A percentile compares a stretch with the other conserved stretches of the same genome.
phyloP scores from a whole-genome alignment of 805 yeast species.

The Metschnikowia dekortorum region DNA sequence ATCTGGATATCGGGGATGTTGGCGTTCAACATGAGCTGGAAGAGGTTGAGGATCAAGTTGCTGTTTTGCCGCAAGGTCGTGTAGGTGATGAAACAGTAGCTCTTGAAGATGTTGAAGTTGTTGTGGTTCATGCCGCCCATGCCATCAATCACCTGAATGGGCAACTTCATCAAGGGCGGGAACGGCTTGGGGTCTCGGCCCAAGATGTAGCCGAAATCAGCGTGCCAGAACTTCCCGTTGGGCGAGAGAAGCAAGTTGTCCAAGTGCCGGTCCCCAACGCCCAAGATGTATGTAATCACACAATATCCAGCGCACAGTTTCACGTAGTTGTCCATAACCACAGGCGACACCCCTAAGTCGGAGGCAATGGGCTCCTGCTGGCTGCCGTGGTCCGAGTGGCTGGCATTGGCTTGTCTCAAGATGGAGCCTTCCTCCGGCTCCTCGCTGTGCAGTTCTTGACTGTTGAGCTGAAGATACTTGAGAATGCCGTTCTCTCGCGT shows the following conservation, averaged over 20 bases:
- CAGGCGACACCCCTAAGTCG: slow-evolving; percentile 48
- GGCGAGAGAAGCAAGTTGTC: slow-evolving; percentile 81
- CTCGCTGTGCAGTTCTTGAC: slow-evolving; percentile 23
- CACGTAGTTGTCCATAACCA: slow-evolving; percentile 89
- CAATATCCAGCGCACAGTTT: slow-evolving; percentile 97
- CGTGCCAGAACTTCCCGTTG: slow-evolving; percentile 89
- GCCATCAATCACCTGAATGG: slow-evolving; percentile 94
- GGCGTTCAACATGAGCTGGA: slow-evolving; percentile 91
- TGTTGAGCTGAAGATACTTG: slow-evolving; percentile 62
- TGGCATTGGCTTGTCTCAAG: slow-evolving; percentile 6
- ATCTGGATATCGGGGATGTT: slow-evolving; percentile 84
- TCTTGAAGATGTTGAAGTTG: slow-evolving; percentile 80
- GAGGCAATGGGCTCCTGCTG: slow-evolving; percentile 31
- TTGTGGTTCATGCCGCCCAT: slow-evolving; percentile 92
- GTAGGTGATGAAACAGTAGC: slow-evolving; percentile 92
- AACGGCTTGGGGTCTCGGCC: slow-evolving; percentile 98
- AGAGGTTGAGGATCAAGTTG: slow-evolving; percentile 81
- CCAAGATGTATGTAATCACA: slow-evolving; percentile 88
- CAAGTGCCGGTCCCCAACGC: slow-evolving; percentile 96
- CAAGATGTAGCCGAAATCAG: slow-evolving; percentile 93
- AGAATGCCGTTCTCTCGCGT: slow-evolving; percentile 62
- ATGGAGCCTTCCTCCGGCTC: slow-evolving; percentile 23
- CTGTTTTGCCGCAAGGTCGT: slow-evolving; percentile 87
- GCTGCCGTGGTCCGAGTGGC: slow-evolving; percentile 17
- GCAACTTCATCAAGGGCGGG: slow-evolving; percentile 96